Evolutionary conservation across 2,329 filamentous ascomycete species (phyloP), one percentile per base, ranked within the genome.

Genomic region (Epichloe brachyelytri): DNA sequence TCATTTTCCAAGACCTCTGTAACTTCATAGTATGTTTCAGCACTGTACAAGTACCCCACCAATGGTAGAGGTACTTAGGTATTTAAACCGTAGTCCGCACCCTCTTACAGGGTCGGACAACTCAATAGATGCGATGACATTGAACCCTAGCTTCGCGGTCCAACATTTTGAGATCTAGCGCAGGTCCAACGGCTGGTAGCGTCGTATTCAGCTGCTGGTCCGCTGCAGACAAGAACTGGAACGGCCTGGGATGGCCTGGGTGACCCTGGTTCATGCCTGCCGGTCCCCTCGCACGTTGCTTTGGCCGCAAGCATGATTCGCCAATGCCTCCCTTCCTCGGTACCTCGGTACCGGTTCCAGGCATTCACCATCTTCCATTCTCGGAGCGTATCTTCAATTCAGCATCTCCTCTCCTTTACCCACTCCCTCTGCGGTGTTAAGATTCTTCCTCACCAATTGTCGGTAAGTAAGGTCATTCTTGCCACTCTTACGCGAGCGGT

Each of bases 221-320:
- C 37, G 37, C 37, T 15, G 17, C 1, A 15, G 37, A 10, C 19
- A 43, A 3, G 20, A 26, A 43, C 41, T 33, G 26, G n/a, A 6
- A 26, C 26, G 26, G 7, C 44, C 44, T 26, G 22, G 5, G 22
- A 26, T 26, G 22, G 6, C 22, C 26, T 8, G 26, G 26, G 26
- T 26, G 26, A 26, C 26, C 26, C 26, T 46, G 30, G 43, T 46
- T 20, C 19, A 22, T 19, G 40, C 19, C 33, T 26, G 15, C 30
- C 30, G 48, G 11, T 10, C 19, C 43, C 48, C 51, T 54, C 47
- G 52, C 59, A 62, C 60, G 59, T 61, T 62, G 50, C 51, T 17
- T 30, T 49, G 46, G 34, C 30, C 36, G 48, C n/a, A 49, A 41
- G 51, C 49, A 36, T 58, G 56, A 62, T 62, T 62, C 57, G 59